These are phyloP conservation scores for Copromyces sp. DNA, from an alignment of 495 filamentous ascomycete genomes.

Conservation along the genomic window DNA sequence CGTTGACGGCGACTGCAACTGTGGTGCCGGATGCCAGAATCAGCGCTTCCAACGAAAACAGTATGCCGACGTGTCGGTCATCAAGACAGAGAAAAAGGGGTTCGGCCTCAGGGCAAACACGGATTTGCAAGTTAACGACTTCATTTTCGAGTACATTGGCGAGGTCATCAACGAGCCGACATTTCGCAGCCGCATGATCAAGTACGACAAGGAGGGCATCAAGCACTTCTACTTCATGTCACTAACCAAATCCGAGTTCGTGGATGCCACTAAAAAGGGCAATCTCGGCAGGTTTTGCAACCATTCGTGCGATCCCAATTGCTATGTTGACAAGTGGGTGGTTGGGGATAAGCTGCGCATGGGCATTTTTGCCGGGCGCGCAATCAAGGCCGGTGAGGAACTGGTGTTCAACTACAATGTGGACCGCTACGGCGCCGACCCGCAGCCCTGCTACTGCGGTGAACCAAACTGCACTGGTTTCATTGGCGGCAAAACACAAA, in stretches of 20 bases:
- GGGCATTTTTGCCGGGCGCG: constrained; percentile 92
- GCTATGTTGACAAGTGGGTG: constrained; percentile 99
- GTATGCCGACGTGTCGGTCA: constrained; percentile 85
- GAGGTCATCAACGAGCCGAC: constrained; percentile 91
- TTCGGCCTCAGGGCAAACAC: constrained; percentile 78
- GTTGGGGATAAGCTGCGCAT: constrained; percentile 97
- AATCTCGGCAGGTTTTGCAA: constrained; percentile 98
- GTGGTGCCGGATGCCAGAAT: constrained; percentile 81
- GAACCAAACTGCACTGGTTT: constrained; percentile 93
- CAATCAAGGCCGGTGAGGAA: constrained; percentile 83
- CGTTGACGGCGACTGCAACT: constrained; percentile 70
- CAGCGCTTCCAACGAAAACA: constrained; percentile 87
- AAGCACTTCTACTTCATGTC: constrained; percentile 99
- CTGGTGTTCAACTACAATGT: constrained; percentile 99
- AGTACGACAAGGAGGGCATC: constrained; percentile 92
- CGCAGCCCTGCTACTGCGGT: constrained; percentile 92
- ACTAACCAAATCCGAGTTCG: constrained; percentile 88
- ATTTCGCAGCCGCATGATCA: constrained; percentile 78
- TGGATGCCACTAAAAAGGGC: constrained; percentile 94
- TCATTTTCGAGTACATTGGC: constrained; percentile 97
- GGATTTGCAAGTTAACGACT: constrained; percentile 68
- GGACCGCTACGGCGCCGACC: constrained; percentile 92
- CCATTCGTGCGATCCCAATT: constrained; percentile 97
- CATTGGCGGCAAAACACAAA: constrained; percentile 96
- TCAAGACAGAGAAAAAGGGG: constrained; percentile 96